A percentile compares a stretch with the other conserved stretches of the same genome.
Conservation (phyloP, 768 basidiomycete genomes). For the Psilocybe cubensis region DNA sequence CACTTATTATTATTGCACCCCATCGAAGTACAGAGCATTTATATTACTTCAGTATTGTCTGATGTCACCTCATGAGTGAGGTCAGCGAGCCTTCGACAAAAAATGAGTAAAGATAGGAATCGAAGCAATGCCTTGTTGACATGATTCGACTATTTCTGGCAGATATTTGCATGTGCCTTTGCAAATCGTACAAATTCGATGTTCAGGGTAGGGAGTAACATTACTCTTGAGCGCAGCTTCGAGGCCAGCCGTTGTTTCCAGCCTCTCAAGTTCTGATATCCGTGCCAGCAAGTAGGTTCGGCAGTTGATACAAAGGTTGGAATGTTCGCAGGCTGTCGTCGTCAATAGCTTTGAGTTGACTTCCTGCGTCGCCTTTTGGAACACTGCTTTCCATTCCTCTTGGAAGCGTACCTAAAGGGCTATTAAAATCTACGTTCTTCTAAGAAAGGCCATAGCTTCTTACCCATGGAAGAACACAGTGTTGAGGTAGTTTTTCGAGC, state of each 20-base stretch:
- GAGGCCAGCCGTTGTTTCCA: neutral
- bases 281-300: neutral
- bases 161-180: neutral
- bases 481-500: neutral
- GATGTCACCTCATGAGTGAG: no score
- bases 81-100: neutral
- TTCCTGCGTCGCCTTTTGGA: neutral
- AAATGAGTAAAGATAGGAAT: neutral
- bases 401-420: neutral
- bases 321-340: neutral
- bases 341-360: neutral
- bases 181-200: neutral
- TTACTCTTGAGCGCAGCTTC: neutral
- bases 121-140: neutral
- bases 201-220: neutral
- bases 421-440: no score
- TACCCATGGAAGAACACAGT: neutral
- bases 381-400: neutral
- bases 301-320: neutral
- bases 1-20: no score
- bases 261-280: neutral
- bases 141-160: neutral
- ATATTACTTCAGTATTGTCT: no score
- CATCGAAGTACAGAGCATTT: no score
- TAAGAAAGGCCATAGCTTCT: no score